Base-by-base conservation (phyloP, 2,329 filamentous ascomycete genomes). In the Alternaria burnsii region DNA sequence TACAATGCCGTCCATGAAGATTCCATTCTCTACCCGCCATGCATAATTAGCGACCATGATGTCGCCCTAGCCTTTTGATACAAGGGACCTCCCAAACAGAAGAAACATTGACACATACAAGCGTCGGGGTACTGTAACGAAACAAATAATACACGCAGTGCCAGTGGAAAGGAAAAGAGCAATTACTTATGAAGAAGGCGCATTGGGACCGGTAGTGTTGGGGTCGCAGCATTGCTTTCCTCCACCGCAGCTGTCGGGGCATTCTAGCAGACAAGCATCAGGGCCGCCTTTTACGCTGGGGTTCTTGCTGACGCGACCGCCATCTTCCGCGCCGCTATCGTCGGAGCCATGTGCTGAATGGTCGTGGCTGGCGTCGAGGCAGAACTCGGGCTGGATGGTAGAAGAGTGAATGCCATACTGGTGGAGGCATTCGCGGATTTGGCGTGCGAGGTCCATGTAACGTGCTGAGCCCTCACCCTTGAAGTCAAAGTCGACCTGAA, bases 361-460 rank as follows among this genome's bases (percentile, higher is more conserved):
- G 60, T 80, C 78, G 64, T 82, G 80, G 18, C 76, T 77, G 6
- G 75, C 73, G 58, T 84, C 77, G 24, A 83, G 76, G 68, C 81
- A 81, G 73, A 83, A 99, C 78, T 99, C 95, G 6, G 95, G 95
- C 79, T 99, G 95, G 70, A 99, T 98, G 12, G 95, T 99, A 36
- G 93, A 94, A 38, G 92, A 96, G 82, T 99, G 95, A 67, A 99
- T 98, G 57, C 95, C 94, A 71, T 97, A 97, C 36, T 88, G 94
- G 78, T 99, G 95, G 3, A 99, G 88, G 73, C 95, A 99, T 73
- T 89, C 89, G 48, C 94, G 87, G 18, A 96, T 91, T 58, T 91
- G 89, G 60, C 88, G 88, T 20, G 94, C 93, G 40, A 99, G 86
- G 65, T 89, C 86, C 94, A 99, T 99, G 81, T 98, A 99, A 72